These are phyloP conservation scores for Benincasa hispida DNA, from an alignment of 306 rosid genomes.

Conservation along the genomic window DNA sequence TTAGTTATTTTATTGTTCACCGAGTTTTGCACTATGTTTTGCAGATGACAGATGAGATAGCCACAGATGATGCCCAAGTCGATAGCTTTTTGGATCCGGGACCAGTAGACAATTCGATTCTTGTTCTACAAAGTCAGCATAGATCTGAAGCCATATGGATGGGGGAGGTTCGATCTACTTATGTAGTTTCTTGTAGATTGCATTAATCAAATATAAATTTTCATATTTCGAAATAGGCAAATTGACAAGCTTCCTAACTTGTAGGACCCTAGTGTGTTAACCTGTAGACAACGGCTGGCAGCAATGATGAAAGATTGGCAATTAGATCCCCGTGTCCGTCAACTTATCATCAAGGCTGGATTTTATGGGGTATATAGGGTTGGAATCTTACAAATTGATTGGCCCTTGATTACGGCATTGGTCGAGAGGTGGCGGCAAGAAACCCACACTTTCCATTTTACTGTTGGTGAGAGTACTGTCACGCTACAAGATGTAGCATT, in stretches of 20 bases:
- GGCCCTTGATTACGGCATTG: conserved; percentile 18
- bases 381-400: conserved; percentile 15
- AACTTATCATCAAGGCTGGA: conserved; percentile 13
- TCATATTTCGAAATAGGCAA: neutral
- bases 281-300: conserved; percentile 16
- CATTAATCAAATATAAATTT: neutral
- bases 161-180: conserved; percentile 9
- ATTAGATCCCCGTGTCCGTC: conserved; percentile 9
- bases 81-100: conserved; percentile 17
- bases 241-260: neutral
- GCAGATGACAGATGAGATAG: conserved; percentile 2
- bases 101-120: conserved; percentile 9
- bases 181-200: neutral
- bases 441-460: conserved; percentile 18
- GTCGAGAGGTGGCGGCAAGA: conserved; percentile 21
- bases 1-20: neutral
- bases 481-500: conserved; percentile 16
- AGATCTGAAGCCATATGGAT: conserved; percentile 13
- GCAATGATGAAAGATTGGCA: conserved; percentile 14
- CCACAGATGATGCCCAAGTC: conserved; percentile 5
- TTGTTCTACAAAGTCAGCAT: conserved; percentile 16
- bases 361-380: conserved; percentile 9
- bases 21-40: neutral
- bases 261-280: conserved; percentile 15
- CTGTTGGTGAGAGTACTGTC: conserved; percentile 18